Base-by-base conservation (phyloP, 371 early-diverging fungal species). In the Thermomucor indicae-seudaticae region DNA sequence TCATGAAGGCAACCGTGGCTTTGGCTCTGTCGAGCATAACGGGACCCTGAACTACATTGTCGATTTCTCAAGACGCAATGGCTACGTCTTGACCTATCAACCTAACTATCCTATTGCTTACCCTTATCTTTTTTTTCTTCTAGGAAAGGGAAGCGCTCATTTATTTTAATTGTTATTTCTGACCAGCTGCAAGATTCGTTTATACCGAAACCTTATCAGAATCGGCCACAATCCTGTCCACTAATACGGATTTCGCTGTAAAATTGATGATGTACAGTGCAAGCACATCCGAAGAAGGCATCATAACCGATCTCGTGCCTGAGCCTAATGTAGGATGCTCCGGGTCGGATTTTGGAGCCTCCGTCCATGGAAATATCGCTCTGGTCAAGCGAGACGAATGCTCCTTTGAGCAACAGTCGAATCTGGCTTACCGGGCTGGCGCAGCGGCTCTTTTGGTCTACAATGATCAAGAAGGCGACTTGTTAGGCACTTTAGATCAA, bases 331-430 rank as follows among this genome's bases (percentile, higher is more conserved):
- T 34, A 8, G 52, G 52, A 10, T 52, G 52, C n/a, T 19, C 29
- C 0, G 53, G 43, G 22, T 17, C 47, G 54, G 10, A 67, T 53
- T 49, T 44, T 37, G 24, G 27, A 24, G 52, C 35, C 32, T n/a
- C n/a, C n/a, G 40, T 49, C 4, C 28, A 16, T 14, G 49, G 49
- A 22, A 49, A 49, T 52, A 64, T 77, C 17, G 58, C 72, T n/a
- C 53, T 84, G 4, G 51, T 83, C 8, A 54, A 65, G 53, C 69
- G 83, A 34, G 84, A 85, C 1, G 47, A 51, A 17, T 83, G 84
- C 53, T 61, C 62, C 1, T 83, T 83, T 53, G 62, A 59, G 19
- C 62, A 62, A 6, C 84, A 83, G 55, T 66, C 74, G 0, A 41
- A 45, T 8, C 49, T 59, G 25, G 76, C 70, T 4, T 63, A 25